Conservation (phyloP, 208 protist genomes). For the Polymyxa betae region DNA sequence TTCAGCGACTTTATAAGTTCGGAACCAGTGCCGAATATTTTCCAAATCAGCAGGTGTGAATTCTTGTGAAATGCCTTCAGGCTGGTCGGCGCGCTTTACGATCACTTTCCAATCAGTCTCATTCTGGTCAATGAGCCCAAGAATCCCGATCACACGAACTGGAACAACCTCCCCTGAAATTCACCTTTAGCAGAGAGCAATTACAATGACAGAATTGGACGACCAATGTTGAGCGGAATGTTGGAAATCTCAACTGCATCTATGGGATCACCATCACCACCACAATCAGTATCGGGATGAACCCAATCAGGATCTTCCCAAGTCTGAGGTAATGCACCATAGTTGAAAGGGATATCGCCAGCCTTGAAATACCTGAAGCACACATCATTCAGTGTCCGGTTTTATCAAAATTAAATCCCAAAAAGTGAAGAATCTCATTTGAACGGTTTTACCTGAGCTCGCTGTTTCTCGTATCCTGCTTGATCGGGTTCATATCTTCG, state of each 20-base stretch:
- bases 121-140: slow-evolving; percentile 59
- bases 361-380: slow-evolving; percentile 13
- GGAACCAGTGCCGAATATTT: slow-evolving; percentile 49
- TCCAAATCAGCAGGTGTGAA: slow-evolving; percentile 37
- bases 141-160: slow-evolving; percentile 42
- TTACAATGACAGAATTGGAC: not conserved
- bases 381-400: too few relatives aligned
- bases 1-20: slow-evolving; percentile 57
- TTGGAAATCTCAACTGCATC: not conserved
- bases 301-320: slow-evolving; percentile 56
- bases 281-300: not conserved
- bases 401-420: not conserved
- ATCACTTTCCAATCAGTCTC: slow-evolving; percentile 62
- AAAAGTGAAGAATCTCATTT: not conserved
- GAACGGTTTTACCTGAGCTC: slow-evolving; percentile 10
- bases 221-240: not conserved
- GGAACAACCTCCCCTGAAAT: slow-evolving; percentile 38
- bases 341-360: slow-evolving; percentile 58
- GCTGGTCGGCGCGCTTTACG: not conserved
- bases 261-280: not conserved
- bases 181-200: not conserved
- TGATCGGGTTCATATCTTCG: slow-evolving; percentile 55
- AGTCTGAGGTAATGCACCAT: slow-evolving; percentile 56
- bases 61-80: too few relatives aligned
- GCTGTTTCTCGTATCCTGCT: slow-evolving; percentile 46